phyloP scores from a whole-genome alignment of 2,329 filamentous ascomycete species.

The Paracorniculantispora psalliotae region DNA sequence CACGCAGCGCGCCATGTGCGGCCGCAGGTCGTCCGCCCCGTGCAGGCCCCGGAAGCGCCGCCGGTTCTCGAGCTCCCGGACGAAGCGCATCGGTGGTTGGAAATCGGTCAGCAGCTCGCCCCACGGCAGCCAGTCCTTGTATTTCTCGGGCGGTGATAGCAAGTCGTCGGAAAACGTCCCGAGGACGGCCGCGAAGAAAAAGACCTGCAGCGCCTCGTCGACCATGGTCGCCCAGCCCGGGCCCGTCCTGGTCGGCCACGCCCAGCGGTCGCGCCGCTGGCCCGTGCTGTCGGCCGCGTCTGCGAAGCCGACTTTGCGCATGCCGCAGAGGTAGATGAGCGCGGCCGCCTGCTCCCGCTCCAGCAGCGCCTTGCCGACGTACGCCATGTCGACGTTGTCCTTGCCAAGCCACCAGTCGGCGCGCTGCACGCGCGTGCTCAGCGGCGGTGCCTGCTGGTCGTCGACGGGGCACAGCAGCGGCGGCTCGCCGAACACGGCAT shows the following conservation, averaged over 20 bases:
- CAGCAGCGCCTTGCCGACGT: background rate
- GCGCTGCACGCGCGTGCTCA: background rate
- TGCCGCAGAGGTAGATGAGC: background rate
- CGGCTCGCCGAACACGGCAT: background rate
- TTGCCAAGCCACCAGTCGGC: background rate
- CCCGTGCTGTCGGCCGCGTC: background rate
- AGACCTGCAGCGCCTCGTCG: background rate
- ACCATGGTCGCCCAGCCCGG: background rate
- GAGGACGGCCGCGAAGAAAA: background rate
- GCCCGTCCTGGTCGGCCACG: too few relatives aligned
- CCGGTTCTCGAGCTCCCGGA: background rate
- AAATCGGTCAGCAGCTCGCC: background rate
- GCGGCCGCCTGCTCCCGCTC: constrained; percentile 2
- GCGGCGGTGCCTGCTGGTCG: background rate
- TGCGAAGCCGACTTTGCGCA: background rate
- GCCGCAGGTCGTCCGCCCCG: background rate
- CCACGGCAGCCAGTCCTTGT: constrained; percentile 1
- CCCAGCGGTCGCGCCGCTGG: background rate
- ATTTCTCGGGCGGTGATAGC: background rate
- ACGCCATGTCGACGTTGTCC: background rate
- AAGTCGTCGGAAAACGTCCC: background rate
- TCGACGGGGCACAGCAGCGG: background rate
- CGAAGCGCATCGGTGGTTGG: background rate
- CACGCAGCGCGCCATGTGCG: background rate
- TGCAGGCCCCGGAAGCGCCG: background rate